phyloP scores from a whole-genome alignment of 306 rosid genomes.

The Ormosia emarginata region DNA sequence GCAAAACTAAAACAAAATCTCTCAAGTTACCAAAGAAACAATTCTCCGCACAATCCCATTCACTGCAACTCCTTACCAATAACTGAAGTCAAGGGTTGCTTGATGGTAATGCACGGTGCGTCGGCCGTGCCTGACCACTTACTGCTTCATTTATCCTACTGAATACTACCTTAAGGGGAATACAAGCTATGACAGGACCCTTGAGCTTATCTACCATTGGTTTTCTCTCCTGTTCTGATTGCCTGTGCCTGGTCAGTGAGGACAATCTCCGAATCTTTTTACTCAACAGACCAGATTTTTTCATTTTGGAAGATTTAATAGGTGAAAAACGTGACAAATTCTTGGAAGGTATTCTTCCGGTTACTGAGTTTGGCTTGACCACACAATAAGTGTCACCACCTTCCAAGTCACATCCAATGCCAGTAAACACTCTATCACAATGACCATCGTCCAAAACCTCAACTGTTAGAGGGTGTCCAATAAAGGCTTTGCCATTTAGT shows the following conservation, averaged over 20 bases:
- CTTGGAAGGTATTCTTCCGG: slow-evolving; percentile 38
- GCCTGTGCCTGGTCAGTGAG: slow-evolving; percentile 50
- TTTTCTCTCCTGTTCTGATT: slow-evolving; percentile 36
- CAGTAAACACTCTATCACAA: slow-evolving; percentile 32
- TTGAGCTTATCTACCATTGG: slow-evolving; percentile 39
- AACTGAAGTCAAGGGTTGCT: slow-evolving; percentile 24
- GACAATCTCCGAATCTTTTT: slow-evolving; percentile 71
- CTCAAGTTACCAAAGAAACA: slow-evolving; percentile 23
- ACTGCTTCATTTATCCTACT: slow-evolving; percentile 74
- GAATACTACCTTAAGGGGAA: slow-evolving; percentile 66
- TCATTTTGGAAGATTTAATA: slow-evolving; percentile 36
- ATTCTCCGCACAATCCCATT: slow-evolving; percentile 7
- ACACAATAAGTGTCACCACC: slow-evolving; percentile 10
- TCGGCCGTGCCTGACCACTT: slow-evolving; percentile 44
- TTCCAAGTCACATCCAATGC: slow-evolving; percentile 17
- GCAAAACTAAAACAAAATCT: slow-evolving; percentile 25
- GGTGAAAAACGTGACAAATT: slow-evolving; percentile 18
- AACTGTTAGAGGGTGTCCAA: slow-evolving; percentile 71
- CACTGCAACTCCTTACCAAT: slow-evolving; percentile 3
- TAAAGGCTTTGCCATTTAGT: slow-evolving; percentile 62
- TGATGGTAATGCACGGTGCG: slow-evolving; percentile 29
- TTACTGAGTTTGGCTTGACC: slow-evolving; percentile 24
- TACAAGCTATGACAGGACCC: slow-evolving; percentile 61
- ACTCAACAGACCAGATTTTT: slow-evolving; percentile 49
- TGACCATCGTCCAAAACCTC: slow-evolving; percentile 53